Evolutionary conservation across 176 grass and related monocot species (phyloP).

Genomic region (Oryza coarctata): DNA sequence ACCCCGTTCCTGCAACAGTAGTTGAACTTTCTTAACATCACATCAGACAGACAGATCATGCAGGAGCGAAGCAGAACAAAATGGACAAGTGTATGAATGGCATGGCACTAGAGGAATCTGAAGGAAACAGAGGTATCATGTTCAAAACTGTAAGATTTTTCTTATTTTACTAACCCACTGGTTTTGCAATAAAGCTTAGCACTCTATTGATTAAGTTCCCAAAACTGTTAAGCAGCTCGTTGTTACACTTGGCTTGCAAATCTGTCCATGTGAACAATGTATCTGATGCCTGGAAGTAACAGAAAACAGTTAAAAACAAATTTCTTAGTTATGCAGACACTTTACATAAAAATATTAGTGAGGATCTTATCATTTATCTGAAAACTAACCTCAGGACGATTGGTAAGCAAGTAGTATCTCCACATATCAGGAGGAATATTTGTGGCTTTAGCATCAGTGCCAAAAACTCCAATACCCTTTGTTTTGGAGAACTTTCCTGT

Average conservation of each 20-base stretch:
- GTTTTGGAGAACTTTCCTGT: slow-evolving; percentile 81
- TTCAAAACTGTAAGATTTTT: not conserved
- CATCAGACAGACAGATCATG: not conserved
- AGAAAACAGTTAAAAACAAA: slow-evolving; percentile 17
- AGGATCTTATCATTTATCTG: not conserved
- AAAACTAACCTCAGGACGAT: slow-evolving; percentile 63
- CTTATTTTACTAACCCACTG: slow-evolving; percentile 49
- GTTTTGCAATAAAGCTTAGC: slow-evolving; percentile 76
- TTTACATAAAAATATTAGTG: not conserved
- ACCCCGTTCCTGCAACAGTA: slow-evolving; percentile 58
- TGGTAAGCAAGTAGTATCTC: slow-evolving; percentile 80
- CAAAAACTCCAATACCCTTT: slow-evolving; percentile 76
- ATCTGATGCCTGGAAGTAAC: slow-evolving; percentile 66
- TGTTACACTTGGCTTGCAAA: slow-evolving; percentile 71
- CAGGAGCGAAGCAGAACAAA: not conserved
- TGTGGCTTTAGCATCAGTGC: slow-evolving; percentile 79
- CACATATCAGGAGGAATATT: slow-evolving; percentile 76
- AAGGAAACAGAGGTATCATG: not conserved
- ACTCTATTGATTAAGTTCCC: slow-evolving; percentile 86
- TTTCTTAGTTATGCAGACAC: not conserved
- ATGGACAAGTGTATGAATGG: not conserved
- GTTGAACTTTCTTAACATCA: not conserved
- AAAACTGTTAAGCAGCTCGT: slow-evolving; percentile 71
- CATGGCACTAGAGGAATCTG: not conserved
- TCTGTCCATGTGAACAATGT: slow-evolving; percentile 75